phyloP scores from a whole-genome alignment of 2,329 filamentous ascomycete species.

The Fusarium bulbicola region DNA sequence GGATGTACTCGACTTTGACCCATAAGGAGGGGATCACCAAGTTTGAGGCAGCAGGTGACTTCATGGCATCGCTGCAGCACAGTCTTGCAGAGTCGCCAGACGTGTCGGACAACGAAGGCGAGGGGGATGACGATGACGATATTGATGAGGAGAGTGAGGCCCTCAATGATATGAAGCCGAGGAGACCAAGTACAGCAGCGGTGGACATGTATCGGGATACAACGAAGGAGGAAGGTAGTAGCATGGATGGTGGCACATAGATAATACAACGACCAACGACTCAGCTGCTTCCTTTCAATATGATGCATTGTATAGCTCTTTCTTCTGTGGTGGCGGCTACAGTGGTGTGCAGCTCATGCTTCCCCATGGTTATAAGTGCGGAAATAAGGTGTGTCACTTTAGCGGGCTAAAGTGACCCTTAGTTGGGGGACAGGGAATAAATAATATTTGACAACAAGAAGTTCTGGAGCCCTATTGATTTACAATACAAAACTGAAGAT shows the following conservation, averaged over 20 bases:
- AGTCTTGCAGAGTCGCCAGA: slow-evolving; percentile 59
- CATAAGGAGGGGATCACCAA: slow-evolving; percentile 61
- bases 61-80: slow-evolving; percentile 62
- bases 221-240: slow-evolving; percentile 28
- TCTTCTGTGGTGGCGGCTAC: background rate
- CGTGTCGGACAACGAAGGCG: slow-evolving; percentile 44
- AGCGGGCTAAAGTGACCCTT: background rate
- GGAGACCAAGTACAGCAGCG: slow-evolving; percentile 65
- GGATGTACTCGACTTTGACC: slow-evolving; percentile 61
- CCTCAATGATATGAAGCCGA: slow-evolving; percentile 59
- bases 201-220: slow-evolving; percentile 56
- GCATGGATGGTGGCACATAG: slow-evolving; percentile 37
- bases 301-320: background rate
- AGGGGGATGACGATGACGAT: slow-evolving; percentile 55
- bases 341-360: background rate
- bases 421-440: background rate
- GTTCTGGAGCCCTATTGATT: background rate
- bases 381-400: background rate
- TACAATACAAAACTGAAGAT: background rate
- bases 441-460: background rate
- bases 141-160: slow-evolving; percentile 66
- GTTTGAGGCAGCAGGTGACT: slow-evolving; percentile 61
- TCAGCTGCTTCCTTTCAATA: background rate
- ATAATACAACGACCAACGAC: slow-evolving; percentile 48
- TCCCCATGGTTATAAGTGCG: background rate